Conservation (phyloP, 2,329 filamentous ascomycete species). For the Dactylonectria macrodidyma region DNA sequence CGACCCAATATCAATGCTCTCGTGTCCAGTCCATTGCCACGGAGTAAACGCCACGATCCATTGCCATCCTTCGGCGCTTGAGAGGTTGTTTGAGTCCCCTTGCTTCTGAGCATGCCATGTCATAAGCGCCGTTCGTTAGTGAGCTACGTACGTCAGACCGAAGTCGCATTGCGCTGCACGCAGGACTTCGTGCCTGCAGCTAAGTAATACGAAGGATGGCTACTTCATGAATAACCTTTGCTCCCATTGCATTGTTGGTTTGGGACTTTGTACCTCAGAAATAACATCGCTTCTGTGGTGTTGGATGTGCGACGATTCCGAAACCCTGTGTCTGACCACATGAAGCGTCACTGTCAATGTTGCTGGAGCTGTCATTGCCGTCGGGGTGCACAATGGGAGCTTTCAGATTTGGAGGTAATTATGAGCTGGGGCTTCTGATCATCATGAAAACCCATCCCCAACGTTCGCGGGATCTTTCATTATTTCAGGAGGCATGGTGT, state of each 20-base stretch:
- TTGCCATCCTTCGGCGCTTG: slow-evolving; percentile 18
- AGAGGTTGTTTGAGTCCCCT: slow-evolving; percentile 18
- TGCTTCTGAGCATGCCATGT: slow-evolving; percentile 7
- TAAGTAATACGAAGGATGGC: background rate
- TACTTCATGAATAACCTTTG: background rate
- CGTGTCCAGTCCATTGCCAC: slow-evolving; percentile 26
- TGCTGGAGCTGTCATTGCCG: background rate
- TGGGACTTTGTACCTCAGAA: background rate
- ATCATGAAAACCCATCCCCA: no score
- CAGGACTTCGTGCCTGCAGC: slow-evolving; percentile 14
- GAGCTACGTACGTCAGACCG: background rate
- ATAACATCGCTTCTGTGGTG: background rate
- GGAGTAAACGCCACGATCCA: slow-evolving; percentile 14
- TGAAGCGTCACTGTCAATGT: background rate
- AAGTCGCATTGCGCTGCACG: slow-evolving; percentile 13
- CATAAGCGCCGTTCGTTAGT: background rate
- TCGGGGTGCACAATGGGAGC: background rate
- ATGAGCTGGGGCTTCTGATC: no score
- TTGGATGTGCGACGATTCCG: background rate
- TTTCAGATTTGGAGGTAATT: background rate
- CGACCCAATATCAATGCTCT: slow-evolving; percentile 1
- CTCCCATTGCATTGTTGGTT: background rate
- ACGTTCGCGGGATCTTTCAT: no score
- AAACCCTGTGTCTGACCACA: background rate
- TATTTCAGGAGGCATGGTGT: no score